A percentile compares a stretch with the other conserved stretches of the same genome.
Conservation (phyloP, 306 rosid genomes). For the Herpetospermum pedunculosum region DNA sequence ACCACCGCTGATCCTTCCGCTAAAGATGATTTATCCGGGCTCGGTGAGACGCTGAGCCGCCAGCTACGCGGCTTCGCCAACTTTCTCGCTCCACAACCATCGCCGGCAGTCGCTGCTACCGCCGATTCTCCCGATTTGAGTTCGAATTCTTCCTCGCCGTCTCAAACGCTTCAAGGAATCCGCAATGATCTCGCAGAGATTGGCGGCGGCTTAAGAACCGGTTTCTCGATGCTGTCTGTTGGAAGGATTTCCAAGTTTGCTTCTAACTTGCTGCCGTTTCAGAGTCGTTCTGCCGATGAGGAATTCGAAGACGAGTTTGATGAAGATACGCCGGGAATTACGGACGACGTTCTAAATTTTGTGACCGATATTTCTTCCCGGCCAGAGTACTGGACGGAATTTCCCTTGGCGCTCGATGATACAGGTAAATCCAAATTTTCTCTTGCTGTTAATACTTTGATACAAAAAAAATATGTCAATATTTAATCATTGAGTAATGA, state of each 20-base stretch:
- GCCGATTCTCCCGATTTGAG: slow-evolving; percentile 10
- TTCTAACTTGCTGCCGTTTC: slow-evolving; percentile 43
- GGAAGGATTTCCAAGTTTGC: slow-evolving; percentile 67
- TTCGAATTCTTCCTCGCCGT: neutral
- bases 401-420: slow-evolving; percentile 51
- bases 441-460: neutral
- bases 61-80: slow-evolving; percentile 71
- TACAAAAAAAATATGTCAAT: neutral
- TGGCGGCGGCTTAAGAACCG: slow-evolving; percentile 60
- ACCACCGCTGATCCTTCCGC: slow-evolving; percentile 28
- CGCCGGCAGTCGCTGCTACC: slow-evolving; percentile 12
- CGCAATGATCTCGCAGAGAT: slow-evolving; percentile 86
- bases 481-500: neutral
- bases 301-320: slow-evolving; percentile 4
- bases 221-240: slow-evolving; percentile 64
- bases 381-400: slow-evolving; percentile 76
- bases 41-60: slow-evolving; percentile 35
- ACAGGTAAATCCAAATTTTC: slow-evolving; percentile 28
- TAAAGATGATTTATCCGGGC: slow-evolving; percentile 40
- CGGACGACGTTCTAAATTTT: slow-evolving; percentile 63
- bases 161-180: slow-evolving; percentile 49
- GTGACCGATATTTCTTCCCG: slow-evolving; percentile 44
- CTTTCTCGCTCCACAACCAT: slow-evolving; percentile 84
- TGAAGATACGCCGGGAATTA: slow-evolving; percentile 45
- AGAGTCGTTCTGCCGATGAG: slow-evolving; percentile 8